Percentiles rank a stretch among this genome's conserved stretches.
Evolutionary conservation across 2,329 filamentous ascomycete genomes (phyloP).

Genomic region (Thelonectria discophora): DNA sequence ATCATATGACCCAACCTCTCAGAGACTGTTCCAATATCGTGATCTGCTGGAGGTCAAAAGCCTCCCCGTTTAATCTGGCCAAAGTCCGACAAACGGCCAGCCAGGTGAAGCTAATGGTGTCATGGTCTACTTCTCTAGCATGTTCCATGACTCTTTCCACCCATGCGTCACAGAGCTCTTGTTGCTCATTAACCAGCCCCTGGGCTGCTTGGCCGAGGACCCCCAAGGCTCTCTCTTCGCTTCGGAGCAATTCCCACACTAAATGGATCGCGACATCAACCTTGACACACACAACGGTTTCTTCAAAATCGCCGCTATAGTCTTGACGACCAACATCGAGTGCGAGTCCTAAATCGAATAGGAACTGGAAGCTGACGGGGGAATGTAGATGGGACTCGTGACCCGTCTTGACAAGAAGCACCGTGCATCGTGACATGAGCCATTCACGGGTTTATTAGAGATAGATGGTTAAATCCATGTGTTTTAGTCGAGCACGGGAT

Average conservation of each 20-base stretch:
- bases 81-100: not conserved
- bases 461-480: no score
- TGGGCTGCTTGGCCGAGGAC: not conserved
- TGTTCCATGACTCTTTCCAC: not conserved
- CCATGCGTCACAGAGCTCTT: not conserved
- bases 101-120: not conserved
- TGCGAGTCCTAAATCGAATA: no score
- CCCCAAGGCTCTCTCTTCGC: not conserved
- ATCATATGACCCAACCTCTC: no score
- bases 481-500: no score
- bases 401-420: no score
- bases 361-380: no score
- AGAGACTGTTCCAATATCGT: no score
- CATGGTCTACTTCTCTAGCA: no score
- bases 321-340: slow-evolving; percentile 7
- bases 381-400: no score
- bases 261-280: not conserved
- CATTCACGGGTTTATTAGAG: no score
- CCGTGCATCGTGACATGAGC: no score
- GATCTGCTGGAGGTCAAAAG: slow-evolving; percentile 7
- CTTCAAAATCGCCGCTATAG: not conserved
- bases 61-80: slow-evolving; percentile 2
- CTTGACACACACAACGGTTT: slow-evolving; percentile 4
- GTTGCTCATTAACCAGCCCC: not conserved
- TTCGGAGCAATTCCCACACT: not conserved